Evolutionary conservation across 495 filamentous ascomycete genomes (phyloP), one percentile per base, ranked within the genome.

Genomic region (Trichoderma gamsii): DNA sequence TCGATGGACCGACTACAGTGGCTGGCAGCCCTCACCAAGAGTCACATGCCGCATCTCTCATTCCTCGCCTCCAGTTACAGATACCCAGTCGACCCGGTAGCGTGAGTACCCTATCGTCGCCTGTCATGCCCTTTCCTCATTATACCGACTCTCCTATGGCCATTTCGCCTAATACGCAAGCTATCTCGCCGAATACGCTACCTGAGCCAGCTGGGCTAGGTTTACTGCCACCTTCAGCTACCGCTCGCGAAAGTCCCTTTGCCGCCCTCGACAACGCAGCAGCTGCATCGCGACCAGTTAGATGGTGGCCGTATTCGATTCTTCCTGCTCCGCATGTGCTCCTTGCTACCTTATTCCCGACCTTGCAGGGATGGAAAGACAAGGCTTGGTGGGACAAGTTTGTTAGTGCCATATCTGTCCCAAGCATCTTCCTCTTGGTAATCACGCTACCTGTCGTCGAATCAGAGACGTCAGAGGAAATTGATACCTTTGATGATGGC

Each of bases 391-490:
- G 87, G 86, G 93, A 91, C 69, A 93, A 90, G 69, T 71, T 90
- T 18, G 74, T 97, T 18, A 91, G 92, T 29, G 69, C 96, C 15
- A 80, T 95, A 66, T 91, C 93, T 6, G 89, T 91, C 3, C 92
- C 95, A 5, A 96, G 89, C 72, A 90, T 98, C 38, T 93, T 99
- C 66, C 80, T 97, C 6, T 83, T 99, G 13, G 93, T 93, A 0
- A 88, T 95, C 43, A 98, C 96, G 0, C 75, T 99, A n/a, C 96
- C 96, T 4, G 92, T 98, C 0, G 87, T 97, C 11, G 92, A 98
- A 68, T 76, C 74, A 0, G 84, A 85, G 41, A 63, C 70, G 49
- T 29, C 56, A 4, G 76, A 83, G 11, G 80, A 85, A 13, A 82
- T 83, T 41, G 79, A 85, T 4, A 77, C 82, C 1, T 13, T 46